Percentiles rank a stretch among this genome's conserved stretches.
Conservation (phyloP, 2,329 filamentous ascomycete species). For the Ophiosphaerella korrae region DNA sequence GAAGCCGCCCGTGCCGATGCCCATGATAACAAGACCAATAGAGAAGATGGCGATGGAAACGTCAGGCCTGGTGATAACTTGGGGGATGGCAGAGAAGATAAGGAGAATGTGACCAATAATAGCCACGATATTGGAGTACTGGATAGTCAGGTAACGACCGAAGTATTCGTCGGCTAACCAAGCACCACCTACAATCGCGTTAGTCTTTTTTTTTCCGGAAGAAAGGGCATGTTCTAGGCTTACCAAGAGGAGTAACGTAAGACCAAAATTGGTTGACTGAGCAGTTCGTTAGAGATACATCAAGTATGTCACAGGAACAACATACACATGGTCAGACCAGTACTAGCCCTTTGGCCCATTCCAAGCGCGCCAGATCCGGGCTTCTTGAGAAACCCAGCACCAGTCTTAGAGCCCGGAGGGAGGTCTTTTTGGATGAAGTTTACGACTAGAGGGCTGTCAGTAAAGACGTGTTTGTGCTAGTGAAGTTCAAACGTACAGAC, state of each 20-base stretch:
- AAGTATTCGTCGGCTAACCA: slow-evolving; percentile 65
- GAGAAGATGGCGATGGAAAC: slow-evolving; percentile 60
- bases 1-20: slow-evolving; percentile 70
- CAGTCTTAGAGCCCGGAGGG: slow-evolving; percentile 39
- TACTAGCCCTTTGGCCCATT: slow-evolving; percentile 60
- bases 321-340: slow-evolving; percentile 54
- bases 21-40: slow-evolving; percentile 65
- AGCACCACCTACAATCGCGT: slow-evolving; percentile 50
- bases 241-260: slow-evolving; percentile 60
- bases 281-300: neutral
- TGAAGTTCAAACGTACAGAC: slow-evolving; percentile 29
- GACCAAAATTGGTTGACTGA: slow-evolving; percentile 60
- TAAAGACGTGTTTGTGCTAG: neutral
- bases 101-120: slow-evolving; percentile 62
- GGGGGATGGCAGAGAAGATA: slow-evolving; percentile 61
- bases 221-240: too few relatives aligned
- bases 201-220: too few relatives aligned
- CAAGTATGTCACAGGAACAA: neutral
- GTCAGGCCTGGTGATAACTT: slow-evolving; percentile 55
- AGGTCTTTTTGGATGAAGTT: slow-evolving; percentile 47
- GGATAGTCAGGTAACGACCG: slow-evolving; percentile 65
- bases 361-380: slow-evolving; percentile 56
- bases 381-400: slow-evolving; percentile 41
- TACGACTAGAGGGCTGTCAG: slow-evolving; percentile 20
- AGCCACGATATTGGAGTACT: slow-evolving; percentile 62